Evolutionary conservation across 306 rosid genomes (phyloP).

Genomic region (Arachis hypogaea): DNA sequence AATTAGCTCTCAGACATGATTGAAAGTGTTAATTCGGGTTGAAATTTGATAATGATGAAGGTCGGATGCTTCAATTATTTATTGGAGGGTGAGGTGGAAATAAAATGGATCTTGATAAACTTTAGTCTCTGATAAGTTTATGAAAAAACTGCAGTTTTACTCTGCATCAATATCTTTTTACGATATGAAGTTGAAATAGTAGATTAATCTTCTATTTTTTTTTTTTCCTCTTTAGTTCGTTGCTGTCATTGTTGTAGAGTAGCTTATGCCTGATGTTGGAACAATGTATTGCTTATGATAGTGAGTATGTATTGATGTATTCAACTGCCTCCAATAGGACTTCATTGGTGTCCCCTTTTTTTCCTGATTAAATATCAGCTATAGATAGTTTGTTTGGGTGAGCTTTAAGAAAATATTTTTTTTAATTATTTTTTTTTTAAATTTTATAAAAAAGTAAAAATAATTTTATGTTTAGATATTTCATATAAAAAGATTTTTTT

Average conservation of each 20-base stretch:
- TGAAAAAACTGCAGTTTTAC: background rate
- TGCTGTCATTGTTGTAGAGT: background rate
- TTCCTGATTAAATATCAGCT: background rate
- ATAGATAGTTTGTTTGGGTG: background rate
- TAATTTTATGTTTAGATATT: too few species aligned
- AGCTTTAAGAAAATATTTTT: too few species aligned
- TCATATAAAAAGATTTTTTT: too few species aligned
- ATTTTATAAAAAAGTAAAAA: too few species aligned
- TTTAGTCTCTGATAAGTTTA: too few species aligned
- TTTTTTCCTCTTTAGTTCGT: background rate
- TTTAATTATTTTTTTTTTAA: too few species aligned
- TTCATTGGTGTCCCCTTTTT: background rate
- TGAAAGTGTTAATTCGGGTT: too few species aligned
- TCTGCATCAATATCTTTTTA: background rate
- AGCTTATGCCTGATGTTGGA: background rate
- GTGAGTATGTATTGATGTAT: background rate
- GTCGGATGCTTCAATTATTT: too few species aligned
- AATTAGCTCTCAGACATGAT: too few species aligned
- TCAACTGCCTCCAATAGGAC: background rate
- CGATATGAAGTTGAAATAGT: background rate
- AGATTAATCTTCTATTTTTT: background rate
- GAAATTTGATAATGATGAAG: too few species aligned
- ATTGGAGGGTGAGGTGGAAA: too few species aligned
- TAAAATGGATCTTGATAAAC: too few species aligned
- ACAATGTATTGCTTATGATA: constrained; percentile 2